Base-by-base conservation (phyloP, 352 stramenopile genomes). In the Globisporangium middletonii region DNA sequence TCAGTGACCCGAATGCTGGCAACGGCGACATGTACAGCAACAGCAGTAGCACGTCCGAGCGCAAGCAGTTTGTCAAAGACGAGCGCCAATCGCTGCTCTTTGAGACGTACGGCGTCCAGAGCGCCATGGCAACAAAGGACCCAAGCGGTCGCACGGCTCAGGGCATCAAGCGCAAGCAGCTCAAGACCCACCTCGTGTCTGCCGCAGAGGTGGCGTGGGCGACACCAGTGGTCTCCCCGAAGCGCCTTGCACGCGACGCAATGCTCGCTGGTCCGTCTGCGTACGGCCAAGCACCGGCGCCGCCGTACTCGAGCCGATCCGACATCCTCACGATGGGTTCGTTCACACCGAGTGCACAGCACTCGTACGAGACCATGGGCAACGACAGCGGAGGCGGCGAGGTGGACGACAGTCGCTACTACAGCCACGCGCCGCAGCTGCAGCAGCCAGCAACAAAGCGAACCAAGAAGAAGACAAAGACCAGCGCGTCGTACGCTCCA, bases 131-230 rank as follows among this genome's bases (percentile, higher is more conserved):
- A 41, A 30, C 19, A 8, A 57, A 67, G 35, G 13, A 57, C 19
- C 13, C 62, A 11, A 43, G 18, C 45, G n/a, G 46, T 33, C 33
- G 44, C 54, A 54, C 64, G 50, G 41, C 49, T 27, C 47, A 70
- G 64, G 75, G 77, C 7, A 81, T 85, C 41, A 89, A 88, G 51
- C 64, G 79, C 41, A 65, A 72, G 15, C 75, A 89, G 46, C 60
- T 88, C 2, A 74, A 71, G 57, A 77, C 75, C 18, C 75, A 86
- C 52, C 43, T 86, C 7, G 55, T 83, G 0, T 75, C 71, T 2
- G 58, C 58, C 3, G 71, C 68, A 30, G 63, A 77, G 54, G 56
- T 52, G 19, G 57, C 64, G 15, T 80, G 70, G 75, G 68, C 64
- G 6, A 69, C 70, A 4, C 49, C 61, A 2, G 50, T 65, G 6